A percentile compares a stretch with the other conserved stretches of the same genome.
Evolutionary conservation across 345 rosid species (phyloP).

Genomic region (Citropsis articulata): DNA sequence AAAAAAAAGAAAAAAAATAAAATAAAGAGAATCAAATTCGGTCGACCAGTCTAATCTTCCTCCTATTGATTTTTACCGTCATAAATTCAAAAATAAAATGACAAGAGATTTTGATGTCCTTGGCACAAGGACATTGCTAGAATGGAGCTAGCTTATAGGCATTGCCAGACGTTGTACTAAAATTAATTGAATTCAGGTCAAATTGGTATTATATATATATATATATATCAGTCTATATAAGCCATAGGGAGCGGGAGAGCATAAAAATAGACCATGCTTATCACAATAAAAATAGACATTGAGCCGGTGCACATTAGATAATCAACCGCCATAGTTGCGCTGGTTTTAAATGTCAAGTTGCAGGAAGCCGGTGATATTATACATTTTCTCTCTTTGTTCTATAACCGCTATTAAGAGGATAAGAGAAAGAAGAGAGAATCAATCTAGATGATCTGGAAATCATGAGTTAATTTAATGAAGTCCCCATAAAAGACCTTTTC

Average conservation of each 20-base stretch:
- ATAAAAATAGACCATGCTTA: background rate
- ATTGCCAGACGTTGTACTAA: background rate
- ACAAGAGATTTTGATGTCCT: background rate
- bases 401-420: background rate
- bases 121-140: no score
- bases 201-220: background rate
- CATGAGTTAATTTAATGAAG: background rate
- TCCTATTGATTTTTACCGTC: background rate
- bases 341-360: conserved; percentile 16
- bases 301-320: background rate
- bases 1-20: no score
- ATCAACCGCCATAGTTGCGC: background rate
- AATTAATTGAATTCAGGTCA: background rate
- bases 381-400: background rate
- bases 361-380: background rate
- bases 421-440: background rate
- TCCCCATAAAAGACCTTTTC: background rate
- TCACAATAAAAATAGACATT: background rate
- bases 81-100: background rate
- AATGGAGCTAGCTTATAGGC: no score
- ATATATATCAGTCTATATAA: no score
- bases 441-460: background rate
- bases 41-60: no score
- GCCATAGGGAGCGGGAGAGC: background rate
- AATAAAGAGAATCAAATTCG: background rate